Base-by-base conservation (phyloP, 352 stramenopile genomes). In the Phytophthora meadii region DNA sequence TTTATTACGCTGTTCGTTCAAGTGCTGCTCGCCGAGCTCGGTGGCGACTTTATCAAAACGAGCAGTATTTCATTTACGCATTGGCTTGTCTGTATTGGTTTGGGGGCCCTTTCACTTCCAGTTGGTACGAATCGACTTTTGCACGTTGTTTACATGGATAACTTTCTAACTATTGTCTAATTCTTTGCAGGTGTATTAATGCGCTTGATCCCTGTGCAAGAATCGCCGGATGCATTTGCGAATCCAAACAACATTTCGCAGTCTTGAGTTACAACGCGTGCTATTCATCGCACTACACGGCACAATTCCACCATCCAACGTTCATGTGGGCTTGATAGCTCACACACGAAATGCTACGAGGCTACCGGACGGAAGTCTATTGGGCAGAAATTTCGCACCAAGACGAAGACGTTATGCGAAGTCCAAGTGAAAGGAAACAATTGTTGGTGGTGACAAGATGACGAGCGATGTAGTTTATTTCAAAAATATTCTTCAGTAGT, bases 1-100 rank as follows among this genome's bases (percentile, higher is more conserved):
- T 2, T 95, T 15, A 68, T 90, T 37, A 99, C 96, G 11, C 68
- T 98, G 6, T 54, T 96, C n/a, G 76, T 98, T 7, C 98, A 99
- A 80, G 76, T 98, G 40, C 56, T 99, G 15, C 94, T 99, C 48
- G 95, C 98, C 40, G 79, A 99, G 72, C 97, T 98, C 49, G 97
- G 96, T 39, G 97, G 95, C n/a, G 71, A 92, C 56, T 93, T 94
- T 47, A 91, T 76, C 30, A 92, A 92, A 61, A 93, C 87, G 17
- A 89, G 82, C 54, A 41, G 77, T 34, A 86, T 94, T 51, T 75
- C 79, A 42, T 74, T 90, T 52, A 46, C 28, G 11, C 70, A 92
- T 48, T 94, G 87, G 87, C 54, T 89, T 10, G 54, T 81, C 4
- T 90, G 79, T 59, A 68, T 93, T 11, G 81, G 76, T 14, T 78